Conservation (phyloP, 2,329 filamentous ascomycete genomes). For the Colletotrichum aenigma region DNA sequence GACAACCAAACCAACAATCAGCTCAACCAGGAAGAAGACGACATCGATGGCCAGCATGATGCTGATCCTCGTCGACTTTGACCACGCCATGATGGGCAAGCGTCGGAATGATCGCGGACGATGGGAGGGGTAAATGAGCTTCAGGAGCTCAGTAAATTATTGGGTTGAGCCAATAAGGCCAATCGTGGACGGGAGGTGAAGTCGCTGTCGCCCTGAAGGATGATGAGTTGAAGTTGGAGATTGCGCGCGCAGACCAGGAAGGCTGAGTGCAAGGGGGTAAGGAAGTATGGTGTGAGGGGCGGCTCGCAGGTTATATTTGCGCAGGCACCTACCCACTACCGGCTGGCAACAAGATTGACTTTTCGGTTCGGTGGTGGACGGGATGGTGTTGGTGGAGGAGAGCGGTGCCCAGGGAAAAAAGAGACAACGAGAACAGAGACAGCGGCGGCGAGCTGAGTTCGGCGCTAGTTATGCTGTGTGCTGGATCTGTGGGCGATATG, state of each 20-base stretch:
- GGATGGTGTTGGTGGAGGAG: background rate
- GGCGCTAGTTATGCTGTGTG: background rate
- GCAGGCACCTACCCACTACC: background rate
- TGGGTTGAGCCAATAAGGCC: background rate
- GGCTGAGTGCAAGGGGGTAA: background rate
- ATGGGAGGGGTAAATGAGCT: background rate
- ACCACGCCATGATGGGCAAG: conserved; percentile 72
- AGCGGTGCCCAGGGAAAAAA: background rate
- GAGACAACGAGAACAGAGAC: background rate
- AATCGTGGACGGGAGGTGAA: background rate
- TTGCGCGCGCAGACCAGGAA: background rate
- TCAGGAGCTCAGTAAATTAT: background rate
- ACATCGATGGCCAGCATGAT: conserved; percentile 92
- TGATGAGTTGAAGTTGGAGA: background rate
- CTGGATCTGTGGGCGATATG: background rate
- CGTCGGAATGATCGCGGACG: background rate
- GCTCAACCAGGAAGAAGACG: conserved; percentile 87
- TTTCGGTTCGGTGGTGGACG: background rate
- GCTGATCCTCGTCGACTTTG: conserved; percentile 90
- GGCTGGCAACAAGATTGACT: background rate
- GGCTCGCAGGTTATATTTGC: conserved; percentile 2
- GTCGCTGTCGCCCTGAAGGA: background rate
- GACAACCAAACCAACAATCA: conserved; percentile 84
- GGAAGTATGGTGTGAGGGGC: background rate
- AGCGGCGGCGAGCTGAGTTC: background rate